Conservation (phyloP, 208 protist species). For the Baffinella frigidus region DNA sequence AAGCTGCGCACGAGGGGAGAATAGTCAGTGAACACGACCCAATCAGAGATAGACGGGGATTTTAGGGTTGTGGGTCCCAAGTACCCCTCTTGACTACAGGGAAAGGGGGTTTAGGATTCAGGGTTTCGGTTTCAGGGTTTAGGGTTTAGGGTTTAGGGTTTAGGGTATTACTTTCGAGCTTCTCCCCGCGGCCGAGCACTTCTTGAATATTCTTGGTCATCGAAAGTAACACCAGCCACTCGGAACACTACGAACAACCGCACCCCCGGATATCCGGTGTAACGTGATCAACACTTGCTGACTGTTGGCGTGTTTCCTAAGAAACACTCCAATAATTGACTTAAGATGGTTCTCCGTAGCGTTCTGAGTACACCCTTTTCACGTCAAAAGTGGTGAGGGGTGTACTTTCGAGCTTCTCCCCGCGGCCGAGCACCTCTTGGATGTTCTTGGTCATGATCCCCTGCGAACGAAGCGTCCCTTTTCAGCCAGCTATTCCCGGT, state of each 20-base stretch:
- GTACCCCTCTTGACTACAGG: too few species aligned
- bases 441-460: constrained; percentile 81
- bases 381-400: background rate
- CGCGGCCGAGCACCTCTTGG: constrained; percentile 77
- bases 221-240: too few species aligned
- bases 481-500: too few species aligned
- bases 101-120: too few species aligned
- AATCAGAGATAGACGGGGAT: background rate
- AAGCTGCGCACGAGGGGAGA: background rate
- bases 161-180: constrained; percentile 71
- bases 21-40: background rate
- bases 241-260: too few species aligned
- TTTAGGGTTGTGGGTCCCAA: too few species aligned
- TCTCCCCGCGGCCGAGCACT: constrained; percentile 76
- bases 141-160: too few species aligned
- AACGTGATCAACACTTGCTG: too few species aligned
- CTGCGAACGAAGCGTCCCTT: too few species aligned
- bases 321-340: too few species aligned
- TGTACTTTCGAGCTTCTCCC: constrained; percentile 76
- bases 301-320: too few species aligned
- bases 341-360: background rate
- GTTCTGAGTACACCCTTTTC: background rate
- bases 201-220: constrained; percentile 81
- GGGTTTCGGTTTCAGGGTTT: too few species aligned
- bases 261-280: background rate